Conservation (phyloP, 805 yeast species). For the Hanseniaspora occidentalis region DNA sequence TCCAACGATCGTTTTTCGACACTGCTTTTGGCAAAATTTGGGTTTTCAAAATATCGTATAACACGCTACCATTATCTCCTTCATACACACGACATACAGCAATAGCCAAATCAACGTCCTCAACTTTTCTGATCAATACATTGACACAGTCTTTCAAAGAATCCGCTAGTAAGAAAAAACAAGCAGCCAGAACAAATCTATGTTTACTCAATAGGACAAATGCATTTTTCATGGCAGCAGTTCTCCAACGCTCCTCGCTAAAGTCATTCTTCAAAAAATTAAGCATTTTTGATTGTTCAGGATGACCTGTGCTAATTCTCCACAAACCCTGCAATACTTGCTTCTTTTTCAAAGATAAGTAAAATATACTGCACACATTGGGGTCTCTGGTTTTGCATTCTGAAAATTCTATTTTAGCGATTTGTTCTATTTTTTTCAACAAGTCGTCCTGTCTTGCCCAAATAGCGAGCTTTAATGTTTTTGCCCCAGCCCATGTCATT, state of each 20-base stretch:
- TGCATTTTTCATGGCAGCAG: slow-evolving; percentile 88
- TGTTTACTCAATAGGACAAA: slow-evolving; percentile 84
- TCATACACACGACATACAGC: slow-evolving; percentile 71
- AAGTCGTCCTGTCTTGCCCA: slow-evolving; percentile 50
- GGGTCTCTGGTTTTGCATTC: slow-evolving; percentile 53
- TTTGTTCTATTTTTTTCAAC: slow-evolving; percentile 42
- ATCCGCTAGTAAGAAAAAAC: slow-evolving; percentile 71
- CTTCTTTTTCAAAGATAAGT: slow-evolving; percentile 67
- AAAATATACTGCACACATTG: slow-evolving; percentile 56
- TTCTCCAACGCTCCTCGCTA: slow-evolving; percentile 59
- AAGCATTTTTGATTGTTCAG: slow-evolving; percentile 74
- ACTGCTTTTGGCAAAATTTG: slow-evolving; percentile 46
- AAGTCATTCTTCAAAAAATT: slow-evolving; percentile 72
- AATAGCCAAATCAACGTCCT: slow-evolving; percentile 63
- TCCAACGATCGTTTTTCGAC: slow-evolving; percentile 64
- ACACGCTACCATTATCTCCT: slow-evolving; percentile 43
- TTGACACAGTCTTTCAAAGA: slow-evolving; percentile 65
- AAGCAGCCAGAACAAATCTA: slow-evolving; percentile 76
- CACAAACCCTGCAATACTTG: slow-evolving; percentile 69
- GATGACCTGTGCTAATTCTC: slow-evolving; percentile 63
- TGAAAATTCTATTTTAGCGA: slow-evolving; percentile 64
- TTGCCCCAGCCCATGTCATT: slow-evolving; percentile 44
- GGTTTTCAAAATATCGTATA: slow-evolving; percentile 35
- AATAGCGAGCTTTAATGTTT: slow-evolving; percentile 50
- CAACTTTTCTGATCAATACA: slow-evolving; percentile 54